Base-by-base conservation (phyloP, 176 grass and related monocot species). In the Avena insularis region DNA sequence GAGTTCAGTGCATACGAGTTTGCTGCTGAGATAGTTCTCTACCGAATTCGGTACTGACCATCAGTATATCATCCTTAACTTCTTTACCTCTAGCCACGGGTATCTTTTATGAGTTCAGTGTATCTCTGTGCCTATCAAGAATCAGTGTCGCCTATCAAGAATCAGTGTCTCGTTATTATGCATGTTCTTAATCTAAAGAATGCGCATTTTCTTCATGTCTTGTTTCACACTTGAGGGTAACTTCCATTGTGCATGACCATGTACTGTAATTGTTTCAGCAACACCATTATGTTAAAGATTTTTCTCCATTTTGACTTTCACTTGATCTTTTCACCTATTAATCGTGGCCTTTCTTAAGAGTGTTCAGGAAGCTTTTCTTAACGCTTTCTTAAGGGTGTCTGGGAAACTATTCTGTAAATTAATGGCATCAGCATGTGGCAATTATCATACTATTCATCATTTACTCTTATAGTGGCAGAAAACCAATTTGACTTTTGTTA, bases 101-200 rank as follows among this genome's bases (percentile, higher is more conserved):
- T 43, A 43, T 51, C 47, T 71, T 61, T 68, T 13, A 35, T 38
- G 12, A 72, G 38, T 73, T 14, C 10, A 73, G 45, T 50, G 63
- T 72, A 16, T 15, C 9, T 45, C 14, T 0, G 21, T 83, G 46
- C 20, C 38, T 60, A 51, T 48, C 1, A 36, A 76, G 61, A 15
- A 13, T 31, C 59, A 35, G 17, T 69, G 25, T 25, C 17, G 46
- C 20, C 38, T 60, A 51, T 48, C 1, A 36, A 76, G 61, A 15
- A 13, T 31, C 59, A 35, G 17, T 59, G 19, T 25, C 17, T 59
- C 25, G 3, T 67, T 54, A 76, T n/a, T 25, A 66, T 75, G 33
- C 58, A 67, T 88, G 56, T 53, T 87, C 13, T 40, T 72, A 81
- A 81, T 15, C 67, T 81, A 20, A 20, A 49, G 50, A 62, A 80